phyloP scores from a whole-genome alignment of 2,329 filamentous ascomycete species.

The Curvularia verruculosa region DNA sequence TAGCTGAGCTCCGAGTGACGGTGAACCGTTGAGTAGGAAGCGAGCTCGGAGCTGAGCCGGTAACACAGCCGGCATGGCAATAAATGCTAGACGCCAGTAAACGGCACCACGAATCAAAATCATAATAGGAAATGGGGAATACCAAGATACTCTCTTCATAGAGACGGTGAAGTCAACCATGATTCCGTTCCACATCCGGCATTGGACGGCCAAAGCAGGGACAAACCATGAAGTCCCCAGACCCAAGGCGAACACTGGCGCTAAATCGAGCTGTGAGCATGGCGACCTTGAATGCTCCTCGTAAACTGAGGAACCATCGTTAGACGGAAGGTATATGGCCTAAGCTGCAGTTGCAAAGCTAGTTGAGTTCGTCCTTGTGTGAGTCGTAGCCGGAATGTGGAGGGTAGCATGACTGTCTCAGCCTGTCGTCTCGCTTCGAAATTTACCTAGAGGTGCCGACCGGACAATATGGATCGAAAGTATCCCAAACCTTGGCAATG shows the following conservation, averaged over 20 bases:
- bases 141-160: constrained; percentile 32
- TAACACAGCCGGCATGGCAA: constrained; percentile 8
- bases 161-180: constrained; percentile 29
- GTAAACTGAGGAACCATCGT: constrained; percentile 4
- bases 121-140: constrained; percentile 31
- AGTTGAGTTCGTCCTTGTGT: constrained; percentile 19
- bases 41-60: constrained; percentile 4
- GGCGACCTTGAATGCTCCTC: constrained; percentile 11
- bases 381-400: constrained; percentile 23
- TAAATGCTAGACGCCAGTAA: constrained; percentile 35
- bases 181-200: constrained; percentile 28
- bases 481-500: constrained; percentile 23
- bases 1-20: no score
- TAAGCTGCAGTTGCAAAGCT: constrained; percentile 17
- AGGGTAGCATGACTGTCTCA: constrained; percentile 27
- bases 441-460: constrained; percentile 32
- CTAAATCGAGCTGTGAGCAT: constrained; percentile 16
- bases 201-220: constrained; percentile 15
- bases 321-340: constrained; percentile 10
- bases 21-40: not conserved
- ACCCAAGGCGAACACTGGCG: constrained; percentile 11
- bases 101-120: constrained; percentile 33
- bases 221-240: constrained; percentile 6
- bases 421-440: constrained; percentile 28
- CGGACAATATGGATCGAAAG: constrained; percentile 30